phyloP scores from a whole-genome alignment of 164 flowering plant species.

The Vitis labrusca region DNA sequence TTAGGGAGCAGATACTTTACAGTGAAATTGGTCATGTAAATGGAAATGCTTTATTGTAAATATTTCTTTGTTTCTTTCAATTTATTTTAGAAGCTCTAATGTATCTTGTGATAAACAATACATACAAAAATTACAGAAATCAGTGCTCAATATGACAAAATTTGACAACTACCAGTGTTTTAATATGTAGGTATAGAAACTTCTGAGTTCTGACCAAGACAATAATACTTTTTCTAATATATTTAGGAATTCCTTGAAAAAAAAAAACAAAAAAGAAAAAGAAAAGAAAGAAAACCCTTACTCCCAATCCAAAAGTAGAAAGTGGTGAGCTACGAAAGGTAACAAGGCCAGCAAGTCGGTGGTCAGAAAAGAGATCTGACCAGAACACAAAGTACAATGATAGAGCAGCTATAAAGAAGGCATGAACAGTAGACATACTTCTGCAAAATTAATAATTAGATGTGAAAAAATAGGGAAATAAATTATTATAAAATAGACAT shows the following conservation, averaged over 20 bases:
- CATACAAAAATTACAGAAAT: too few species aligned
- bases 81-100: too few species aligned
- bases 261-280: neutral
- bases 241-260: neutral
- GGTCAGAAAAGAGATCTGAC: constrained; percentile 79
- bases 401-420: constrained; percentile 67
- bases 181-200: too few species aligned
- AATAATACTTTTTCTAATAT: neutral
- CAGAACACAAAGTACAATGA: constrained; percentile 89
- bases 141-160: too few species aligned
- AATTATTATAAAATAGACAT: constrained; percentile 7
- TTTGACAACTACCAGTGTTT: too few species aligned
- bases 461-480: neutral
- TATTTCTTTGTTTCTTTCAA: too few species aligned
- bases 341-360: constrained; percentile 40
- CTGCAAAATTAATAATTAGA: constrained; percentile 41
- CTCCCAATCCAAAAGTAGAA: constrained; percentile 82
- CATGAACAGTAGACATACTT: constrained; percentile 85
- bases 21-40: too few species aligned
- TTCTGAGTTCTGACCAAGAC: neutral
- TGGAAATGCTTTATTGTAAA: too few species aligned
- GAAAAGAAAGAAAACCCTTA: constrained; percentile 28
- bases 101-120: too few species aligned
- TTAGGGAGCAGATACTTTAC: too few species aligned
- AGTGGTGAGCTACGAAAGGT: constrained; percentile 71